Percentiles rank a stretch among this genome's conserved stretches.
Evolutionary conservation across 495 filamentous ascomycete genomes (phyloP).

Genomic region (Daldinia caldariorum): DNA sequence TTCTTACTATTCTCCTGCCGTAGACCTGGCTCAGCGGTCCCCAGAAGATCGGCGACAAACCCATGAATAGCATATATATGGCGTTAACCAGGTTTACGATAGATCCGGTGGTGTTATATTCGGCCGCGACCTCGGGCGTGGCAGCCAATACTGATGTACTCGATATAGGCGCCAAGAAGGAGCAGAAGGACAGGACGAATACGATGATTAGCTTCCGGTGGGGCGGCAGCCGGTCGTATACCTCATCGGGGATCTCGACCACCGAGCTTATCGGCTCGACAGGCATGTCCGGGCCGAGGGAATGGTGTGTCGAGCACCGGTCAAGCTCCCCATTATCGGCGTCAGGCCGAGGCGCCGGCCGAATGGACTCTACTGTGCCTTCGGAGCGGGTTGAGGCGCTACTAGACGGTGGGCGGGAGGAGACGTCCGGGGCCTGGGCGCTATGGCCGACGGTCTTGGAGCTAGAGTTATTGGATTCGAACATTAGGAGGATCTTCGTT

Average conservation of each 20-base stretch:
- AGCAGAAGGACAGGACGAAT: conserved; percentile 70
- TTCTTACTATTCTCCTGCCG: conserved; percentile 66
- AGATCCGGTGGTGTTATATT: conserved; percentile 68
- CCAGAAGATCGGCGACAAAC: conserved; percentile 71
- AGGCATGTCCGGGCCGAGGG: conserved; percentile 48
- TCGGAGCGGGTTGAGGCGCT: conserved; percentile 38
- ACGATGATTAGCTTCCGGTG: conserved; percentile 69
- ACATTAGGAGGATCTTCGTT: conserved; percentile 19
- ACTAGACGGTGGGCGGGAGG: conserved; percentile 13
- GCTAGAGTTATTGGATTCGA: conserved; percentile 22
- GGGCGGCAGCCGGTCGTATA: conserved; percentile 64
- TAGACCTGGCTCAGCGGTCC: conserved; percentile 75
- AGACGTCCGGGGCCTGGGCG: conserved; percentile 1
- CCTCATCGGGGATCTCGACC: conserved; percentile 56
- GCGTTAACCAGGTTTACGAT: conserved; percentile 77
- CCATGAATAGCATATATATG: conserved; percentile 76
- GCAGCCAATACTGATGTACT: conserved; percentile 76
- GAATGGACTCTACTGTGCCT: conserved; percentile 24
- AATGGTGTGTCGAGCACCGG: conserved; percentile 48
- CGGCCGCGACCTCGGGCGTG: conserved; percentile 71
- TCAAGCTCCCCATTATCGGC: conserved; percentile 31
- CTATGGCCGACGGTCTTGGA: conserved; percentile 8
- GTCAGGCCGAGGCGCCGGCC: conserved; percentile 17
- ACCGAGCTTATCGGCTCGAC: conserved; percentile 55
- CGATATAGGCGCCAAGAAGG: conserved; percentile 74